Conservation (phyloP, 805 yeast species). For the Cyberlindnera lachancei region DNA sequence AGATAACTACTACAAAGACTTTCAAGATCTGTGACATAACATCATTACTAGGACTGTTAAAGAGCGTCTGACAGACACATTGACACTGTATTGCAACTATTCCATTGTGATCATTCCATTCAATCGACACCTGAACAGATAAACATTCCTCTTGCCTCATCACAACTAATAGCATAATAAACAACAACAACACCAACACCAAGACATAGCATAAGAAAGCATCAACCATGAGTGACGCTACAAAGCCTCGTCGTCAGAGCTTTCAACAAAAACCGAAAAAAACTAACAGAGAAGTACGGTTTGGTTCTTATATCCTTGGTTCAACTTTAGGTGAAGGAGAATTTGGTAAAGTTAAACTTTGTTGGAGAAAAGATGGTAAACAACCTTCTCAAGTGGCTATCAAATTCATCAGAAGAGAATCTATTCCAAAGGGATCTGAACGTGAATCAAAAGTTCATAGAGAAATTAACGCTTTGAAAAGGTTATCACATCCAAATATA, state of each 20-base stretch:
- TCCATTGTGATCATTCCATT: too few species aligned
- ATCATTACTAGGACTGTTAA: too few species aligned
- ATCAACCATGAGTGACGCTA: too few species aligned
- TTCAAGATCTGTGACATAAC: too few species aligned
- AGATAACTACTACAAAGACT: too few species aligned
- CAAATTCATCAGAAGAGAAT: slow-evolving; percentile 81
- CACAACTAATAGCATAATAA: too few species aligned
- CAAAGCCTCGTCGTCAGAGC: slow-evolving; percentile 21
- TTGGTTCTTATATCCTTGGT: slow-evolving; percentile 87
- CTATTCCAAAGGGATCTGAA: slow-evolving; percentile 79
- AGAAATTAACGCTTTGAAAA: slow-evolving; percentile 85
- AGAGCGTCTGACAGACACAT: too few species aligned
- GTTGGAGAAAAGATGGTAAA: slow-evolving; percentile 85
- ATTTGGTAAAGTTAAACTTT: slow-evolving; percentile 94
- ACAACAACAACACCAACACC: too few species aligned
- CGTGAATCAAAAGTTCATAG: slow-evolving; percentile 85
- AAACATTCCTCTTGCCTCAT: too few species aligned
- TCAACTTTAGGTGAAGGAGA: slow-evolving; percentile 97
- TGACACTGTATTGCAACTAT: too few species aligned
- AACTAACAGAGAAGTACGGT: slow-evolving; percentile 61
- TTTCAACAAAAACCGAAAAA: slow-evolving; percentile 22
- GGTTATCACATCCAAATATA: slow-evolving; percentile 87
- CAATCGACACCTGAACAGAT: too few species aligned
- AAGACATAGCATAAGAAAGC: too few species aligned
- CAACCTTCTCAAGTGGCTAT: slow-evolving; percentile 78